These are phyloP conservation scores for Pseudomicrostroma phylloplanum DNA, from an alignment of 1,284 basidiomycete species.

Conservation along the genomic window DNA sequence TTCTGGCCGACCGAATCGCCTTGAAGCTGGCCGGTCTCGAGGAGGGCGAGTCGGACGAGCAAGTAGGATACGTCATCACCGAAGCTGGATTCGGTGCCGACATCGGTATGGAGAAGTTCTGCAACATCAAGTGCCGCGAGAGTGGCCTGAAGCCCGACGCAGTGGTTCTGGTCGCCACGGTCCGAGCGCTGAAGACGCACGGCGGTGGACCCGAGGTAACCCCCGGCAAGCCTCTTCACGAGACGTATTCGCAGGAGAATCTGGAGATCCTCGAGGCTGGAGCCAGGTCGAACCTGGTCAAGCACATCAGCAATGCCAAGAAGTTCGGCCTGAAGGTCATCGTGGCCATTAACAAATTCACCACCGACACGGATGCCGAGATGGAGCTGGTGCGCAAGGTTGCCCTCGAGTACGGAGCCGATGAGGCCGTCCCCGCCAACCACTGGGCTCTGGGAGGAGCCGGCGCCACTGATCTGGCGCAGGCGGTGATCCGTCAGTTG, in stretches of 20 bases:
- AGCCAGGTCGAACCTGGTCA: constrained; percentile 76
- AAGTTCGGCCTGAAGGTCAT: constrained; percentile 97
- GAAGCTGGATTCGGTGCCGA: constrained; percentile 98
- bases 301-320: constrained; percentile 89
- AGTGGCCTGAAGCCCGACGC: constrained; percentile 90
- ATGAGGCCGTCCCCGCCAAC: constrained; percentile 88
- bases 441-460: constrained; percentile 60
- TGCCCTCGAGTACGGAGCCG: constrained; percentile 78
- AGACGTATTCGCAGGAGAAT: constrained; percentile 91
- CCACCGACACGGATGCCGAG: constrained; percentile 83
- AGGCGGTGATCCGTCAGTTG: constrained; percentile 40
- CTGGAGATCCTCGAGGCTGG: constrained; percentile 83
- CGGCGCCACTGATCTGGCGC: constrained; percentile 43
- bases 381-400: constrained; percentile 75
- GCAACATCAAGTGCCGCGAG: constrained; percentile 97
- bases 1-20: constrained; percentile 90
- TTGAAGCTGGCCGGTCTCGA: constrained; percentile 96
- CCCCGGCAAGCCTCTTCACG: constrained; percentile 87
- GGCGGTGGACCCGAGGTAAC: constrained; percentile 95
- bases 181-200: constrained; percentile 97
- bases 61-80: constrained; percentile 89
- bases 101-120: constrained; percentile 82
- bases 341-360: constrained; percentile 90
- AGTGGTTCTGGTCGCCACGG: constrained; percentile 90
- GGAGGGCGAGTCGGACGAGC: constrained; percentile 72